phyloP scores from a whole-genome alignment of 805 yeast genomes.

The Metahyphopichia silvanorum region DNA sequence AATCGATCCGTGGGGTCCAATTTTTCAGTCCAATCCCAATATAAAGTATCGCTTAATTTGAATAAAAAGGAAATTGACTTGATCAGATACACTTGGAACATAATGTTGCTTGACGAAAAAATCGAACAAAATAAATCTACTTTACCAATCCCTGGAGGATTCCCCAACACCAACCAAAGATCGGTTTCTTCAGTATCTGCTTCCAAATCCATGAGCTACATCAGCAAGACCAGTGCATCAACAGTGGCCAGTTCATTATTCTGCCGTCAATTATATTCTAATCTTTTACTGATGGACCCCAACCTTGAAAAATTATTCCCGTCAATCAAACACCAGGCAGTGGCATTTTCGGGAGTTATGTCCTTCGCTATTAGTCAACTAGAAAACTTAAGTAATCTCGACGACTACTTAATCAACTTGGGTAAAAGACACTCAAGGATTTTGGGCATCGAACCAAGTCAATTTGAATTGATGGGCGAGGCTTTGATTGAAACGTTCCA shows the following conservation, averaged over 20 bases:
- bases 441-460: constrained; percentile 65
- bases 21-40: constrained; percentile 11
- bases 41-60: constrained; percentile 19
- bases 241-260: constrained; percentile 50
- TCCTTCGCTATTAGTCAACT: constrained; percentile 63
- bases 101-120: constrained; percentile 38
- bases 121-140: constrained; percentile 12
- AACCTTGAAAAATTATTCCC: constrained; percentile 65
- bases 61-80: constrained; percentile 39
- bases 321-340: constrained; percentile 73
- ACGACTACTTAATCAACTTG: constrained; percentile 56
- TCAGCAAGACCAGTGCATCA: constrained; percentile 11
- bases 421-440: constrained; percentile 78
- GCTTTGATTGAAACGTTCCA: constrained; percentile 66
- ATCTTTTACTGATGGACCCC: constrained; percentile 59
- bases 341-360: constrained; percentile 75
- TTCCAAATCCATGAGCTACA: constrained; percentile 11
- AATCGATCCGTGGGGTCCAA: constrained; percentile 19
- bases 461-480: constrained; percentile 70
- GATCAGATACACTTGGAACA: constrained; percentile 46
- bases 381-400: constrained; percentile 55
- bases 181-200: constrained; percentile 6
- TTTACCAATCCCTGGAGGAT: constrained; percentile 34
- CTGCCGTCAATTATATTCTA: constrained; percentile 74
- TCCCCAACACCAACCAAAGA: constrained; percentile 15